Evolutionary conservation across 257 asterid species (phyloP).

Genomic region (Jaltomata sinuosa): DNA sequence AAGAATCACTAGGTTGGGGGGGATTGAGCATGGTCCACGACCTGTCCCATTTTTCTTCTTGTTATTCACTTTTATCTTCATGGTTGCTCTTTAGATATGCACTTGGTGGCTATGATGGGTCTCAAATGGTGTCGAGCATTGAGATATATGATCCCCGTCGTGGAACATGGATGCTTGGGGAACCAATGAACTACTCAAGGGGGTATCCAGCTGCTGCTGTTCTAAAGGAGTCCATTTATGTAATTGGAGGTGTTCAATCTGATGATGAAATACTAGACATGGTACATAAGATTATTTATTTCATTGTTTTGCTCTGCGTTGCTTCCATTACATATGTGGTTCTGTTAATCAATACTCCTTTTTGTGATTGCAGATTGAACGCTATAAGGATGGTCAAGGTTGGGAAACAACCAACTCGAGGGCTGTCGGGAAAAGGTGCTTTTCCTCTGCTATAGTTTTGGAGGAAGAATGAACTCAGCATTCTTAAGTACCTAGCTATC

Average conservation of each 20-base stretch:
- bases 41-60: background rate
- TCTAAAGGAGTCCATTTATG: constrained; percentile 46
- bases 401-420: constrained; percentile 42
- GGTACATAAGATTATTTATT: constrained; percentile 20
- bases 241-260: constrained; percentile 51
- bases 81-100: constrained; percentile 40
- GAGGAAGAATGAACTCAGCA: constrained; percentile 9
- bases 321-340: background rate
- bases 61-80: background rate
- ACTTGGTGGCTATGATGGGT: constrained; percentile 62
- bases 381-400: constrained; percentile 62
- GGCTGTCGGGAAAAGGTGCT: constrained; percentile 47
- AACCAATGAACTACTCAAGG: constrained; percentile 49
- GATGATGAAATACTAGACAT: constrained; percentile 21
- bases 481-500: background rate
- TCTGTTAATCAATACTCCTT: background rate
- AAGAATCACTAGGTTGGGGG: background rate
- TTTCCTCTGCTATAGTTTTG: constrained; percentile 54
- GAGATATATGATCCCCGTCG: constrained; percentile 73
- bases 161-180: constrained; percentile 50
- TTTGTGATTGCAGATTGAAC: constrained; percentile 45
- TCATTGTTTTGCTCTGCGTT: background rate
- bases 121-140: constrained; percentile 28
- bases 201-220: constrained; percentile 52
- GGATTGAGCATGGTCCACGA: background rate